Conservation (phyloP, 805 yeast species). For the Brettanomyces naardenensis region DNA sequence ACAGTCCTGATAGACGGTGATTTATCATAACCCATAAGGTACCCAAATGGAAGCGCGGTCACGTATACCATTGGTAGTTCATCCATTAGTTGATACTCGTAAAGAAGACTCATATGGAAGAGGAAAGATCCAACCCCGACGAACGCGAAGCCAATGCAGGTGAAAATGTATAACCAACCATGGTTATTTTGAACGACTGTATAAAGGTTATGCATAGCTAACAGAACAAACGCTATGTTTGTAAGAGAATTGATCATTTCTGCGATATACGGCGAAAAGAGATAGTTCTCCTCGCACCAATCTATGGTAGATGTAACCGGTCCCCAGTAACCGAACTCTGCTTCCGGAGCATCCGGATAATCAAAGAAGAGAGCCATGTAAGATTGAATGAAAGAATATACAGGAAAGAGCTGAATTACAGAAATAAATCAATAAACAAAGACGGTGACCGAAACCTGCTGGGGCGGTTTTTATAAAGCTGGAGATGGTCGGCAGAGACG, state of each 20-base stretch:
- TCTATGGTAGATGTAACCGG: constrained; percentile 89
- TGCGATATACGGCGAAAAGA: constrained; percentile 77
- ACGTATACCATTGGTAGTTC: constrained; percentile 98
- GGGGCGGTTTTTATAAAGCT: background rate
- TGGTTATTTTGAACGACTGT: constrained; percentile 52
- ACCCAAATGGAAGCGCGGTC: constrained; percentile 79
- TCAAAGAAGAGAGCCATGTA: constrained; percentile 1
- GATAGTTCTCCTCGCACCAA: constrained; percentile 98
- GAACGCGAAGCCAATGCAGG: constrained; percentile 71
- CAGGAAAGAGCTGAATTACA: background rate
- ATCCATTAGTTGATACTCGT: constrained; percentile 85
- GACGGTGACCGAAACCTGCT: too few species aligned
- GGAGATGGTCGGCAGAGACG: background rate
- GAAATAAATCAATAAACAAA: background rate
- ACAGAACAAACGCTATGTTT: constrained; percentile 35
- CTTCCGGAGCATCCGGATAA: constrained; percentile 2
- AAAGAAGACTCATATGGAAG: constrained; percentile 91
- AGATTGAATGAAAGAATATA: background rate
- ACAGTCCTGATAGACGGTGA: constrained; percentile 10
- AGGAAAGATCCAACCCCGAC: constrained; percentile 95
- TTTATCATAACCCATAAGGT: constrained; percentile 25
- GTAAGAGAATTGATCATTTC: constrained; percentile 86
- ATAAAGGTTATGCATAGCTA: constrained; percentile 31
- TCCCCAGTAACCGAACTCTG: constrained; percentile 48
- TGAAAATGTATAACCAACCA: constrained; percentile 63